These are phyloP conservation scores for Saturnispora quitensis DNA, from an alignment of 805 yeast genomes.

Conservation along the genomic window DNA sequence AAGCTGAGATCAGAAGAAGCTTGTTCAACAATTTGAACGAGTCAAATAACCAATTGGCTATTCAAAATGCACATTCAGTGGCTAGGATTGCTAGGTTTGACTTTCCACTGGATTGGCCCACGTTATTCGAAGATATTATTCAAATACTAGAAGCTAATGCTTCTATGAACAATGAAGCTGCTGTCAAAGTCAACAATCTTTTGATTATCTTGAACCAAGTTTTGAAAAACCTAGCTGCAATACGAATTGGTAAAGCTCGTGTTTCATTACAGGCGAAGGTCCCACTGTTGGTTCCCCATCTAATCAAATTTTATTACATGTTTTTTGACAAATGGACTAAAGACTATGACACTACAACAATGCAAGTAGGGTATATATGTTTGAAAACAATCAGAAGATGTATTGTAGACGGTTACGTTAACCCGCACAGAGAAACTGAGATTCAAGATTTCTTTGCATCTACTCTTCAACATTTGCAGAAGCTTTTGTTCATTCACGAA, in stretches of 20 bases:
- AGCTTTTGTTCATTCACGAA: slow-evolving; percentile 46
- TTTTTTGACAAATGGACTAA: slow-evolving; percentile 58
- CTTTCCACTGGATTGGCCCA: slow-evolving; percentile 83
- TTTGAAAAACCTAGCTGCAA: slow-evolving; percentile 62
- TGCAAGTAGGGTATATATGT: slow-evolving; percentile 72
- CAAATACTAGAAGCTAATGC: slow-evolving; percentile 36
- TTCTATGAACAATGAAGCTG: slow-evolving; percentile 24
- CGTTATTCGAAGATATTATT: slow-evolving; percentile 58
- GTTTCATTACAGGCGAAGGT: slow-evolving; percentile 68
- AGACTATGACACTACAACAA: slow-evolving; percentile 37
- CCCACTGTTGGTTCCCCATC: slow-evolving; percentile 49
- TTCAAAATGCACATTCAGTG: slow-evolving; percentile 79
- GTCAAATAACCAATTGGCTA: slow-evolving; percentile 60
- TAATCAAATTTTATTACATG: slow-evolving; percentile 49
- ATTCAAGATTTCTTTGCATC: slow-evolving; percentile 52
- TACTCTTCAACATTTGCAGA: slow-evolving; percentile 51
- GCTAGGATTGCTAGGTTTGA: slow-evolving; percentile 75
- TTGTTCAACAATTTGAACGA: slow-evolving; percentile 54
- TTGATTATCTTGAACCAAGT: slow-evolving; percentile 67
- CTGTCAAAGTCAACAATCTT: slow-evolving; percentile 50
- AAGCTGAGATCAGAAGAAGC: slow-evolving; percentile 47
- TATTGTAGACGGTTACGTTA: slow-evolving; percentile 66
- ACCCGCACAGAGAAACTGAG: slow-evolving; percentile 50
- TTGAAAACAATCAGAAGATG: slow-evolving; percentile 68
- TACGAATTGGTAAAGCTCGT: slow-evolving; percentile 75